A percentile compares a stretch with the other conserved stretches of the same genome.
Conservation (phyloP, 371 early-diverging fungal species). For the Rhizopus sp. region DNA sequence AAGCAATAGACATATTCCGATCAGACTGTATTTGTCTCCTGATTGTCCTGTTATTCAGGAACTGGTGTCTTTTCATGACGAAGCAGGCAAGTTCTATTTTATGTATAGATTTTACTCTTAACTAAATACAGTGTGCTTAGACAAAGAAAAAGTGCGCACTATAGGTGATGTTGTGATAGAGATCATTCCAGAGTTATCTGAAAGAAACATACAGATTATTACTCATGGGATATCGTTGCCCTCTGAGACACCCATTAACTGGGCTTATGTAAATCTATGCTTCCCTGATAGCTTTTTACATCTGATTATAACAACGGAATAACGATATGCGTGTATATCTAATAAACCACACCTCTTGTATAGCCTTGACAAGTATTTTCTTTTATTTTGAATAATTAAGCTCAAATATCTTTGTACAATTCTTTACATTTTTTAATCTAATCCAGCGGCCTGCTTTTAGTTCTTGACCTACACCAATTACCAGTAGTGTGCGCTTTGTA, state of each 20-base stretch:
- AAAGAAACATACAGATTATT: slow-evolving; percentile 21
- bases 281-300: slow-evolving; percentile 79
- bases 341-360: background rate
- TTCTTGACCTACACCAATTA: slow-evolving; percentile 86
- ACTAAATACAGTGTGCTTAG: background rate
- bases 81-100: slow-evolving; percentile 6
- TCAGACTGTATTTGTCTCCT: slow-evolving; percentile 63
- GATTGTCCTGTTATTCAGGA: slow-evolving; percentile 67
- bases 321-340: background rate
- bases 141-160: slow-evolving; percentile 16
- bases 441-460: slow-evolving; percentile 92
- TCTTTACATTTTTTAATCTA: slow-evolving; percentile 65
- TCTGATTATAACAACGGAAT: slow-evolving; percentile 46
- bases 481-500: slow-evolving; percentile 60
- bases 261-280: slow-evolving; percentile 67
- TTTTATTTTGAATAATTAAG: slow-evolving; percentile 17
- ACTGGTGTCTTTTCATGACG: slow-evolving; percentile 47
- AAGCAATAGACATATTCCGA: slow-evolving; percentile 49
- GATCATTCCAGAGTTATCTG: slow-evolving; percentile 26
- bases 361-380: background rate
- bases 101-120: background rate
- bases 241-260: slow-evolving; percentile 61
- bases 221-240: slow-evolving; percentile 63
- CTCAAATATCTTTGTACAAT: slow-evolving; percentile 62
- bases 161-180: slow-evolving; percentile 22